A percentile compares a stretch with the other conserved stretches of the same genome.
These are phyloP conservation scores for Plasmodium gaboni DNA, from an alignment of 169 alveolate species.

Conservation along the genomic window DNA sequence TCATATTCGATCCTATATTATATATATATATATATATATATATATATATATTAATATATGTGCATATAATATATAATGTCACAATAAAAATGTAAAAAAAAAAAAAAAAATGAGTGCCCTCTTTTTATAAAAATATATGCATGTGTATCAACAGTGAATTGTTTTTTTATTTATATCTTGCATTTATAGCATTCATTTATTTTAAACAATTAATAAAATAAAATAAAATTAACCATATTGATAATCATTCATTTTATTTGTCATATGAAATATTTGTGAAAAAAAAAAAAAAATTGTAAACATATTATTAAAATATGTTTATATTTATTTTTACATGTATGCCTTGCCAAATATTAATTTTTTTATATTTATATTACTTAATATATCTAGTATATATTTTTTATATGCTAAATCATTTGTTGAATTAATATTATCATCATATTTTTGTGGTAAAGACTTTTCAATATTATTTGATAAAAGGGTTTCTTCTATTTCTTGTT, in stretches of 20 bases:
- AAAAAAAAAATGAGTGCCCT: background rate
- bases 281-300: background rate
- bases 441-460: background rate
- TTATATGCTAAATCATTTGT: conserved; percentile 13
- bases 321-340: background rate
- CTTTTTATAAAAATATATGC: background rate
- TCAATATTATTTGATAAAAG: background rate
- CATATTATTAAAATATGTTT: background rate
- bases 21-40: too few species aligned
- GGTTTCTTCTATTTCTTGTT: background rate
- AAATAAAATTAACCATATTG: background rate
- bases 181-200: background rate
- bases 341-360: conserved; percentile 33
- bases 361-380: conserved; percentile 31
- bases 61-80: too few species aligned
- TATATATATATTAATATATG: too few species aligned
- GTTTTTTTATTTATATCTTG: background rate
- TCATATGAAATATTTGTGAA: background rate
- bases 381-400: conserved; percentile 48
- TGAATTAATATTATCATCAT: background rate
- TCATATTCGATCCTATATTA: too few species aligned
- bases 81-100: background rate
- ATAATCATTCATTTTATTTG: too few species aligned
- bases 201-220: background rate
- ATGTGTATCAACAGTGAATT: background rate